A percentile compares a stretch with the other conserved stretches of the same genome.
Evolutionary conservation across 2,329 filamentous ascomycete species (phyloP).

Genomic region (Claviceps sp.): DNA sequence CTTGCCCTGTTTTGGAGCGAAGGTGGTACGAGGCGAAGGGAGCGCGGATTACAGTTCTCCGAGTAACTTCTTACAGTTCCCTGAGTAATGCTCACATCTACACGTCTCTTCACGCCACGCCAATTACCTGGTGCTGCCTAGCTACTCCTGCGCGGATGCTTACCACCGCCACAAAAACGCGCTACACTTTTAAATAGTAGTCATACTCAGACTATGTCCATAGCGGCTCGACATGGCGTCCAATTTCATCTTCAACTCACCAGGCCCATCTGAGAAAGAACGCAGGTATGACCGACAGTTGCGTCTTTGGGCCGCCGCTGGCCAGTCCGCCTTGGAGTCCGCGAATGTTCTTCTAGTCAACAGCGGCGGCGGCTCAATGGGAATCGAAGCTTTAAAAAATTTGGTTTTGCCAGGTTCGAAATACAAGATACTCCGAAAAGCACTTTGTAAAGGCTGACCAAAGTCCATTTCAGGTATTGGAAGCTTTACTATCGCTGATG

Average conservation of each 20-base stretch:
- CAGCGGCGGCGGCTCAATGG: slow-evolving; percentile 72
- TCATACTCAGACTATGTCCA: not conserved
- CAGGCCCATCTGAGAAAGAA: slow-evolving; percentile 46
- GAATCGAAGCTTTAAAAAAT: slow-evolving; percentile 89
- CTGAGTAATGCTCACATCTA: too few relatives aligned
- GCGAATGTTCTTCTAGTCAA: slow-evolving; percentile 88
- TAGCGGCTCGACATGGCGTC: not conserved
- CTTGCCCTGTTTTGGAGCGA: too few relatives aligned
- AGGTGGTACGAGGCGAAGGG: too few relatives aligned
- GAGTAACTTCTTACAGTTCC: too few relatives aligned
- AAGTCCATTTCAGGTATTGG: slow-evolving; percentile 55
- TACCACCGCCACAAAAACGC: not conserved
- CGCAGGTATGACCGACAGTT: slow-evolving; percentile 91
- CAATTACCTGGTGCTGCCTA: not conserved
- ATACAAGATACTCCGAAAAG: slow-evolving; percentile 6
- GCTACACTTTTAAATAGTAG: not conserved
- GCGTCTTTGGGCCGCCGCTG: slow-evolving; percentile 84
- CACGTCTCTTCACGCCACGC: not conserved
- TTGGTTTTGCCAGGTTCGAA: slow-evolving; percentile 67
- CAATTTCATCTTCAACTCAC: slow-evolving; percentile 20
- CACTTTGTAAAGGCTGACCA: not conserved
- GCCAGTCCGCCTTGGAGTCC: slow-evolving; percentile 79
- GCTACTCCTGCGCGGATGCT: not conserved
- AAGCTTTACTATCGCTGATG: slow-evolving; percentile 80
- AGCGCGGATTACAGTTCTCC: too few relatives aligned